Base-by-base conservation (phyloP, 2,329 filamentous ascomycete genomes). In the Bertia moriformis region DNA sequence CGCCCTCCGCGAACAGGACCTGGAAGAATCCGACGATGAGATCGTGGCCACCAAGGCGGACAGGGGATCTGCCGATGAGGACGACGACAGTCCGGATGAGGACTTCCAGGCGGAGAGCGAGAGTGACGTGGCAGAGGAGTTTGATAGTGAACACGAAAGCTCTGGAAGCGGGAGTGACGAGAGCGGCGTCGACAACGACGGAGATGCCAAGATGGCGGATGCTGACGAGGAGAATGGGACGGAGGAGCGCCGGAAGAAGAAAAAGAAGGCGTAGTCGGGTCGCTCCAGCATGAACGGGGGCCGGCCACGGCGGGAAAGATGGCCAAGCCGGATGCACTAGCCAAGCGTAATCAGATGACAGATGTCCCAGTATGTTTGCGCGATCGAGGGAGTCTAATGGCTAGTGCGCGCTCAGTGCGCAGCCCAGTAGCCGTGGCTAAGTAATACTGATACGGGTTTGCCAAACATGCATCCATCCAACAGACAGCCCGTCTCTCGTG, bases 41-140 rank as follows among this genome's bases (percentile, higher is more conserved):
- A 81, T 79, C 5, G 76, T 67, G 19, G 71, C 60, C 43, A 72
- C 74, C 46, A n/a, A n/a, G 7, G 74, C 79, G 2, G 85, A 89
- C 57, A 78, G 88, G 42, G 89, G 91, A 45, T 89, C 83, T 19
- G 91, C 89, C 3, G 91, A 96, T 54, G 91, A 98, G 59, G 91
- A 98, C 51, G 83, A 89, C 53, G 89, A 96, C 65, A 89, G 83
- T 43, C 78, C 88, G 4, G 91, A 98, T 50, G 91, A 98, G 57
- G 91, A 96, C 62, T 98, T 98, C 68, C 74, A 83, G 49, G 84
- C 83, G 4, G 86, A 93, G 44, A 88, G 83, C 13, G 91, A 98
- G 47, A 93, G 83, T 39, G 91, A 98, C 48, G 88, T 95, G 2
- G 91, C 89, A 1, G 91, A 98, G 60, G 91, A 98, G 56, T 98